phyloP scores from a whole-genome alignment of 2,329 filamentous ascomycete species.

The Teratosphaeriaceae sp. region DNA sequence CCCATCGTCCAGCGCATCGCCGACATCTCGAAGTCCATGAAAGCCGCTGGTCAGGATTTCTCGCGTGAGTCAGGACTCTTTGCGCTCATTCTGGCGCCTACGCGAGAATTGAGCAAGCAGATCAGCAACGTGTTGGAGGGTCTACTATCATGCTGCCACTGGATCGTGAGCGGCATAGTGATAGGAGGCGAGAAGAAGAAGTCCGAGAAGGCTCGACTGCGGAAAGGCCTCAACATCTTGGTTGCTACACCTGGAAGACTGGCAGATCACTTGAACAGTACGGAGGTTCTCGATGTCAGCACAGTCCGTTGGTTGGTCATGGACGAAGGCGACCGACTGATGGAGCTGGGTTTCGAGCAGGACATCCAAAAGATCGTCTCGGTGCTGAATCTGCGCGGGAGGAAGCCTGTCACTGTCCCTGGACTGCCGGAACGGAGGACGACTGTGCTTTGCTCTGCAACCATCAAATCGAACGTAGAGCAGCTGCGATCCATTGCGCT shows the following conservation, averaged over 20 bases:
- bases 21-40: slow-evolving; percentile 55
- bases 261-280: slow-evolving; percentile 88
- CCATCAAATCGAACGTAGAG: slow-evolving; percentile 96
- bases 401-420: slow-evolving; percentile 53
- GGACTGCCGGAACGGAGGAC: slow-evolving; percentile 69
- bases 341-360: slow-evolving; percentile 96
- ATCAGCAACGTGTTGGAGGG: slow-evolving; percentile 82
- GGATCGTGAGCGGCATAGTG: slow-evolving; percentile 86
- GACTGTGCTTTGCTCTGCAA: slow-evolving; percentile 91
- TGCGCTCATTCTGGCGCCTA: slow-evolving; percentile 88
- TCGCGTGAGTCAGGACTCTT: slow-evolving; percentile 85
- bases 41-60: slow-evolving; percentile 44
- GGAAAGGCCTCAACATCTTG: slow-evolving; percentile 92
- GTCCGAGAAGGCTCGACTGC: slow-evolving; percentile 83
- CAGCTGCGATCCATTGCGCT: slow-evolving; percentile 90
- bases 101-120: slow-evolving; percentile 89
- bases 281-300: slow-evolving; percentile 78
- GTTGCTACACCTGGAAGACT: slow-evolving; percentile 90
- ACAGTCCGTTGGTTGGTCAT: slow-evolving; percentile 90
- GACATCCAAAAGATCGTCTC: slow-evolving; percentile 83
- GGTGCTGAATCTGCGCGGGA: slow-evolving; percentile 62
- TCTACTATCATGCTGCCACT: slow-evolving; percentile 80
- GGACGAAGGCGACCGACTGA: slow-evolving; percentile 94
- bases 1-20: slow-evolving; percentile 87
- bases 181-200: slow-evolving; percentile 67